Evolutionary conservation across 106 monocot genomes (phyloP).

Genomic region (Allium fistulosum): DNA sequence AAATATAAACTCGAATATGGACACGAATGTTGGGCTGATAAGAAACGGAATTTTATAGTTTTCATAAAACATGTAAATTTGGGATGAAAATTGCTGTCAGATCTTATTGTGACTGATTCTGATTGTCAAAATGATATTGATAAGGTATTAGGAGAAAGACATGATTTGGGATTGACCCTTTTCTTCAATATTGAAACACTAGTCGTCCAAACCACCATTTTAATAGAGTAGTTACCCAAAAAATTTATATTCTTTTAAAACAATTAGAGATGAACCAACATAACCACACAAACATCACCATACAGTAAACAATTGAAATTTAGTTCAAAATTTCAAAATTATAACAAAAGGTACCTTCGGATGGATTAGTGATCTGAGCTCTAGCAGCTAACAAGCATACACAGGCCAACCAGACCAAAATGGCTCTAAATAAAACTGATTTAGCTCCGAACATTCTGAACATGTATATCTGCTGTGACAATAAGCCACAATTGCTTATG

Average conservation of each 20-base stretch:
- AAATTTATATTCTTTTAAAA: too few species aligned
- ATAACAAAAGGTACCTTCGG: slow-evolving; percentile 37
- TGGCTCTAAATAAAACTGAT: slow-evolving; percentile 10
- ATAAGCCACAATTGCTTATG: too few species aligned
- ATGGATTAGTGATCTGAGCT: slow-evolving; percentile 47
- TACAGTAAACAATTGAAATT: neutral
- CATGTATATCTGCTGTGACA: neutral
- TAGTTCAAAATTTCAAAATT: neutral
- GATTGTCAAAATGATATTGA: neutral
- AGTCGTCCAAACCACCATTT: neutral
- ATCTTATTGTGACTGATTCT: neutral
- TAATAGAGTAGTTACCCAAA: too few species aligned
- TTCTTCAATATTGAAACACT: neutral
- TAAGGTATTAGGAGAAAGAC: neutral
- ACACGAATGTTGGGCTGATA: too few species aligned
- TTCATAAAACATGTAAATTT: too few species aligned
- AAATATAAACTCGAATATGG: too few species aligned
- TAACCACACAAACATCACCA: neutral
- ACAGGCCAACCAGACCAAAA: slow-evolving; percentile 15
- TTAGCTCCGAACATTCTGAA: slow-evolving; percentile 17
- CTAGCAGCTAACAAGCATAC: slow-evolving; percentile 12
- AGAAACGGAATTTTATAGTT: too few species aligned
- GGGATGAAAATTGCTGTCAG: too few species aligned
- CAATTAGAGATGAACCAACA: neutral
- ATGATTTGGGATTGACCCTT: neutral